Evolutionary conservation across 495 filamentous ascomycete species (phyloP).

Genomic region (Cryomyces antarcticus): DNA sequence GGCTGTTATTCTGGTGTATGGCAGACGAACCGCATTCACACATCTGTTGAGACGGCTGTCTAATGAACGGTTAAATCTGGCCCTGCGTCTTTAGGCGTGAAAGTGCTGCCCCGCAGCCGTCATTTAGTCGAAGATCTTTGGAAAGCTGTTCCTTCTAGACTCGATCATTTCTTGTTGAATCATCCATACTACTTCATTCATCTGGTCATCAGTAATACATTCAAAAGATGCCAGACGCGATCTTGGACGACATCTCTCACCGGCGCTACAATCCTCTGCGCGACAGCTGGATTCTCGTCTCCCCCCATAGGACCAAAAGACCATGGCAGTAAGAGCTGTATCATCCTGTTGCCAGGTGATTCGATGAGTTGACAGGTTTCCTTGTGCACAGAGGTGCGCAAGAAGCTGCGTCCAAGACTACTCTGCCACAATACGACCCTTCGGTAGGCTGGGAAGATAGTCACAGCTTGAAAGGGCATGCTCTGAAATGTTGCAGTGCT

Average conservation of each 20-base stretch:
- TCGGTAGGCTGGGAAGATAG: constrained; percentile 23
- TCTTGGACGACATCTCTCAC: constrained; percentile 95
- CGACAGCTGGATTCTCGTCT: constrained; percentile 80
- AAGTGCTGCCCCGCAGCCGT: not conserved
- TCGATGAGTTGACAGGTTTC: not conserved
- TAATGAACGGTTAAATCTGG: not conserved
- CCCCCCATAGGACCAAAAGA: constrained; percentile 85
- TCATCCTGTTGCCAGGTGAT: not conserved
- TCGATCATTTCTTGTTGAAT: no score
- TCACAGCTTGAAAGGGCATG: not conserved
- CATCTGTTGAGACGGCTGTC: no score
- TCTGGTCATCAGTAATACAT: no score
- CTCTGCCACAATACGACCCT: constrained; percentile 62
- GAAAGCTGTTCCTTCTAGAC: not conserved
- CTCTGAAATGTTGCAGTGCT: constrained; percentile 31
- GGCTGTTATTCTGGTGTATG: no score
- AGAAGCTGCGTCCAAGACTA: constrained; percentile 59
- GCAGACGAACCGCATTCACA: no score
- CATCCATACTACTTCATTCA: no score
- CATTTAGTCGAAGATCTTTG: not conserved
- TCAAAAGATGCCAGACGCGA: constrained; percentile 34
- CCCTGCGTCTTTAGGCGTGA: not conserved
- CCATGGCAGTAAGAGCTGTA: constrained; percentile 76
- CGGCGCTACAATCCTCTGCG: constrained; percentile 81
- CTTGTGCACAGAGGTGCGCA: constrained; percentile 52